These are phyloP conservation scores for Orbilia javanica DNA, from an alignment of 2,329 filamentous ascomycete species.

Conservation along the genomic window DNA sequence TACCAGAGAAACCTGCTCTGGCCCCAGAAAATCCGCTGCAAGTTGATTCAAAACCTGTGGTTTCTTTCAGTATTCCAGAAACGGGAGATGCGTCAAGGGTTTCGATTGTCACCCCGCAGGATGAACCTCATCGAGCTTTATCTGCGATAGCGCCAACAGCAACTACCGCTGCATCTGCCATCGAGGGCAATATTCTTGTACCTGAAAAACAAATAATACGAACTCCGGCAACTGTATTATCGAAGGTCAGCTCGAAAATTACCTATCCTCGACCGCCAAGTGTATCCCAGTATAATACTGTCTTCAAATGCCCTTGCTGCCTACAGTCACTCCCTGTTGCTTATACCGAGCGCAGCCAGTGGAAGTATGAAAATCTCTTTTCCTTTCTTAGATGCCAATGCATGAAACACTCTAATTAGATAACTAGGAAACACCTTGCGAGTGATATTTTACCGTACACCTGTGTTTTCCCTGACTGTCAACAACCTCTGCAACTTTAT, in stretches of 20 bases:
- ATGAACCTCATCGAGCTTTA: neutral
- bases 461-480: constrained; percentile 35
- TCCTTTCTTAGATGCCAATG: neutral
- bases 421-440: constrained; percentile 48
- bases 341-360: constrained; percentile 20
- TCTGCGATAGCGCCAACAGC: constrained; percentile 7
- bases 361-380: neutral
- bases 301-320: constrained; percentile 27
- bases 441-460: constrained; percentile 50
- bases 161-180: constrained; percentile 14
- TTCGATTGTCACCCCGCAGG: neutral
- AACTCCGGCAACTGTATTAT: constrained; percentile 6
- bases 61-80: constrained; percentile 14
- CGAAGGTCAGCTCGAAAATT: neutral
- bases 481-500: constrained; percentile 35
- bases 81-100: neutral
- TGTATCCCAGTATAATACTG: neutral
- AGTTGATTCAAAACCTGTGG: neutral
- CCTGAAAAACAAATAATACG: neutral
- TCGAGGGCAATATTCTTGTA: constrained; percentile 7
- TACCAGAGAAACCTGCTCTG: neutral
- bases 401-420: neutral
- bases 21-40: neutral
- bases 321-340: constrained; percentile 10
- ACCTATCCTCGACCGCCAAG: constrained; percentile 1